Conservation (phyloP, 129 eudicot genomes). For the Centrapalus pauciflorus region DNA sequence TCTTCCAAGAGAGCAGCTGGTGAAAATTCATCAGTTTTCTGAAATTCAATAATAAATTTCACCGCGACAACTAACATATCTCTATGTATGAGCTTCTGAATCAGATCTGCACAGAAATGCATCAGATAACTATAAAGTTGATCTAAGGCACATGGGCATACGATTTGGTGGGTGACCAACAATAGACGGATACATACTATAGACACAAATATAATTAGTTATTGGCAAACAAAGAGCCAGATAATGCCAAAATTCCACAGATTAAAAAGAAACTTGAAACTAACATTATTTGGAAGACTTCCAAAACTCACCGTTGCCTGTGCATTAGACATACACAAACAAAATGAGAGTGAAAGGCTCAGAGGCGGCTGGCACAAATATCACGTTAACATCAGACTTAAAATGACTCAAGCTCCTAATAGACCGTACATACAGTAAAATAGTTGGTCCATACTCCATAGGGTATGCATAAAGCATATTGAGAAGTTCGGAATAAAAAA, state of each 20-base stretch:
- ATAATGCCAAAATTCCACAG: not conserved
- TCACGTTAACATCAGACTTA: no score
- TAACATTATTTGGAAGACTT: no score
- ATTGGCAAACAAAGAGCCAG: not conserved
- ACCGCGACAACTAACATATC: conserved; percentile 41
- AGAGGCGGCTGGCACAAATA: no score
- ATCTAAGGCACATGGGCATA: not conserved
- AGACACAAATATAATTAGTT: no score
- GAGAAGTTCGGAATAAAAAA: no score
- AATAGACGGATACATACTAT: not conserved
- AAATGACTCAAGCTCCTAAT: no score
- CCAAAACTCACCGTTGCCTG: not conserved
- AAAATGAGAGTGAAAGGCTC: no score
- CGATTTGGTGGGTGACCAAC: not conserved
- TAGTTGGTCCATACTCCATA: no score
- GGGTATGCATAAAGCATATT: no score
- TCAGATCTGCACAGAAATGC: conserved; percentile 29
- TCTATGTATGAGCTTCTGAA: conserved; percentile 37
- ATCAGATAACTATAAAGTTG: not conserved
- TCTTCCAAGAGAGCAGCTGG: conserved; percentile 39
- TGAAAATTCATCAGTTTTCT: conserved; percentile 40
- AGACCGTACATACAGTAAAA: no score
- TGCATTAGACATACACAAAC: not conserved
- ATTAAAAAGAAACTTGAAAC: not conserved
- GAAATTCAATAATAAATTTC: conserved; percentile 35